Conservation (phyloP, 2,329 filamentous ascomycete species). For the Fusarium continuum region DNA sequence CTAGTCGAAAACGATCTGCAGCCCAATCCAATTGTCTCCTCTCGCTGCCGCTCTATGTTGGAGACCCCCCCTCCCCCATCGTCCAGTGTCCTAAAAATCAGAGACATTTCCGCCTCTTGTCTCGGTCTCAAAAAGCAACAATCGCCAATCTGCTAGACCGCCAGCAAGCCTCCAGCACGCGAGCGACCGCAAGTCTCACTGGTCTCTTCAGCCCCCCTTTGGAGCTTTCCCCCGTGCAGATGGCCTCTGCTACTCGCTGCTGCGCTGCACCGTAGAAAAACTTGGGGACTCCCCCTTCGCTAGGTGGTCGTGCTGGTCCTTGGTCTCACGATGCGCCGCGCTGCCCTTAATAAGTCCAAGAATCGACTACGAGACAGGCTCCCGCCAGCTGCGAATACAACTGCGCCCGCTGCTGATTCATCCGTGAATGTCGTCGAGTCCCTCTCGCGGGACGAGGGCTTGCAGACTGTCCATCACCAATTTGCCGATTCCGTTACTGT, state of each 20-base stretch:
- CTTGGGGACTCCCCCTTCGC: conserved; percentile 15
- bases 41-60: conserved; percentile 10
- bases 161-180: conserved; percentile 30
- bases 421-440: conserved; percentile 19
- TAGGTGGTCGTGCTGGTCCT: conserved; percentile 1
- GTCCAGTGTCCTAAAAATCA: conserved; percentile 20
- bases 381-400: background rate
- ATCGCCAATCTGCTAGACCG: conserved; percentile 26
- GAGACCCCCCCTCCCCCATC: conserved; percentile 3
- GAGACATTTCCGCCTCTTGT: conserved; percentile 37
- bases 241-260: conserved; percentile 17
- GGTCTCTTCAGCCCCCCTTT: conserved; percentile 17
- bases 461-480: conserved; percentile 27
- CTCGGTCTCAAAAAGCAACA: conserved; percentile 38
- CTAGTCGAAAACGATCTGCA: conserved; percentile 17
- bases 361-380: conserved; percentile 30
- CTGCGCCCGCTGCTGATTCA: conserved; percentile 2
- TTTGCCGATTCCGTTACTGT: conserved; percentile 4
- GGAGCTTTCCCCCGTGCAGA: conserved; percentile 39
- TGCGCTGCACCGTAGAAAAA: conserved; percentile 34
- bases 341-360: conserved; percentile 26
- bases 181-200: conserved; percentile 20
- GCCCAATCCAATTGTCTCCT: conserved; percentile 18
- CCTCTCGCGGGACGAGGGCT: conserved; percentile 32
- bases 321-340: conserved; percentile 40